These are phyloP conservation scores for Plasmodium cynomolgi DNA, from an alignment of 169 alveolate species.

Conservation along the genomic window DNA sequence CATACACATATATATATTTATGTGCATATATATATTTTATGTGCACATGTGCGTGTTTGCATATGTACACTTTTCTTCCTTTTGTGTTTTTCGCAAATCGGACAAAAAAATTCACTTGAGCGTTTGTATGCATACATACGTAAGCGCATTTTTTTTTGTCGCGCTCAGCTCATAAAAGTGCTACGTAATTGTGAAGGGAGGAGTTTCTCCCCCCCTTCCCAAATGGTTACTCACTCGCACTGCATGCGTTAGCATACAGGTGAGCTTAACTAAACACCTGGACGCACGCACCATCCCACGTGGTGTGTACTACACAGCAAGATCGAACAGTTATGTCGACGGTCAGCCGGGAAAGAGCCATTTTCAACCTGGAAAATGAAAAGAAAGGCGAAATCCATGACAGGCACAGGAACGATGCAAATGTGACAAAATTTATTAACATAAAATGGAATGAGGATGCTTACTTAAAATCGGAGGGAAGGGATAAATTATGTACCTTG, in stretches of 20 bases:
- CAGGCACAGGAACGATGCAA: neutral
- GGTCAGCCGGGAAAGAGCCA: neutral
- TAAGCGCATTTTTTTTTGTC: neutral
- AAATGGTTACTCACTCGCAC: neutral
- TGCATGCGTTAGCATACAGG: neutral
- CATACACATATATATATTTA: neutral
- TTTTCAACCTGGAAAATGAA: conserved; percentile 22
- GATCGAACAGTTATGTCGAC: neutral
- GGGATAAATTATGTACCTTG: conserved; percentile 10
- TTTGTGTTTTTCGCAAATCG: neutral
- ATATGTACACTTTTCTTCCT: neutral
- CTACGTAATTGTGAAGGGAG: neutral
- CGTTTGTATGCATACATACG: neutral
- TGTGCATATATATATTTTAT: neutral
- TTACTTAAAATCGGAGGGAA: neutral
- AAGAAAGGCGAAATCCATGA: neutral
- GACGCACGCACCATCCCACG: neutral
- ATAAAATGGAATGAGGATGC: conserved; percentile 7
- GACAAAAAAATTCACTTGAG: neutral
- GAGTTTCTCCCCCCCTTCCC: neutral
- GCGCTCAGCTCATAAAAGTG: neutral
- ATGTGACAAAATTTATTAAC: neutral
- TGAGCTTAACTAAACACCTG: neutral
- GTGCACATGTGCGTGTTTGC: neutral
- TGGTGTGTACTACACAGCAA: neutral